Evolutionary conservation across 805 yeast species (phyloP).

Genomic region (Candida patagonica): DNA sequence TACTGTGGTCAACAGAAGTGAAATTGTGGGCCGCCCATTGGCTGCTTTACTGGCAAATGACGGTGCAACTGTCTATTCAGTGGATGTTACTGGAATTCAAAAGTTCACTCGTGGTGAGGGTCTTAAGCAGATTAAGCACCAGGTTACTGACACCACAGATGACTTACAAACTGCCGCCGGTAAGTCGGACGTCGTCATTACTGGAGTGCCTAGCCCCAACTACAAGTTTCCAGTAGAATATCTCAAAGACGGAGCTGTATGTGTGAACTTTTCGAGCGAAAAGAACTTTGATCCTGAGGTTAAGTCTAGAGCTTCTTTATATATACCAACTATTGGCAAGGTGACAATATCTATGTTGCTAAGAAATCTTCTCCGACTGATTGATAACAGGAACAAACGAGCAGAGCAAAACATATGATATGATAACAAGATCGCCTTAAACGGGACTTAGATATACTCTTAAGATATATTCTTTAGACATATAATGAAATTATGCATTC

Average conservation of each 20-base stretch:
- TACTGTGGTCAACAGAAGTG: slow-evolving; percentile 86
- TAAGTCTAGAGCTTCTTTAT: slow-evolving; percentile 77
- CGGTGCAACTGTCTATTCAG: slow-evolving; percentile 93
- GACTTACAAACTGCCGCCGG: slow-evolving; percentile 58
- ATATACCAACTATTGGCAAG: slow-evolving; percentile 93
- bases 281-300: slow-evolving; percentile 77
- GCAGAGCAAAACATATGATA: too few relatives aligned
- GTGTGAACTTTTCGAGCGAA: slow-evolving; percentile 80
- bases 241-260: slow-evolving; percentile 80
- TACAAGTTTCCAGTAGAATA: slow-evolving; percentile 82
- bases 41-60: slow-evolving; percentile 95
- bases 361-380: slow-evolving; percentile 76
- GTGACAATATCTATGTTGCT: slow-evolving; percentile 92
- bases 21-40: slow-evolving; percentile 93
- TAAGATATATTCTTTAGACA: too few relatives aligned
- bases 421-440: too few relatives aligned
- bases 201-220: slow-evolving; percentile 82
- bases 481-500: too few relatives aligned
- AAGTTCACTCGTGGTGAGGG: slow-evolving; percentile 93
- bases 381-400: slow-evolving; percentile 45
- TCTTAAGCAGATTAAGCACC: slow-evolving; percentile 69
- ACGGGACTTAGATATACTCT: too few relatives aligned
- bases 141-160: slow-evolving; percentile 49
- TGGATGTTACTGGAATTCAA: slow-evolving; percentile 79
- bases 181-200: slow-evolving; percentile 81